phyloP scores from a whole-genome alignment of 139 green algal species.

The Protoeuglena noctilucae region DNA sequence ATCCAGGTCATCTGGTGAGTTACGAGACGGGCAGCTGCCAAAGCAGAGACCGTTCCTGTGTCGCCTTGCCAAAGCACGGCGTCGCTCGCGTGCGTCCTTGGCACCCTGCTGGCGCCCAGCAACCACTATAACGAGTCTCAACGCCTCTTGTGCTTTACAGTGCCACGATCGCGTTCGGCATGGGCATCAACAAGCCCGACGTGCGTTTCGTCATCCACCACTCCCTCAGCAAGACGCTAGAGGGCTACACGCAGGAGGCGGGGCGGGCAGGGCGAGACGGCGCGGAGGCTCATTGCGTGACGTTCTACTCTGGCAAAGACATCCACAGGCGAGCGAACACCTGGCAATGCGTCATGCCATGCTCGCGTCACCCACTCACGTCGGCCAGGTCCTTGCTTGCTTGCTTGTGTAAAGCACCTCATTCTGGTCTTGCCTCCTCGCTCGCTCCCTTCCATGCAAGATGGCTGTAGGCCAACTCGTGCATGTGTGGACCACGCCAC shows the following conservation, averaged over 20 bases:
- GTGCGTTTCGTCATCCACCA: constrained; percentile 87
- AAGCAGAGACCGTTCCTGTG: too few species aligned
- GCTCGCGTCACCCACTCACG: constrained; percentile 4
- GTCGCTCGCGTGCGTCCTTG: too few species aligned
- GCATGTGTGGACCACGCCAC: constrained; percentile 42
- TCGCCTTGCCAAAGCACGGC: too few species aligned
- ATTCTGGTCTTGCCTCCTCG: not conserved
- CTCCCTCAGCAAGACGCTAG: constrained; percentile 71
- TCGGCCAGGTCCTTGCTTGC: not conserved
- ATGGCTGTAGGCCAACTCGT: constrained; percentile 26
- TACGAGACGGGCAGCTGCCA: too few species aligned
- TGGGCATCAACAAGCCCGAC: constrained; percentile 72
- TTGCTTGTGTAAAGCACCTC: not conserved
- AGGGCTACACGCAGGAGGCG: constrained; percentile 60
- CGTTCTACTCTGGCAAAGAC: constrained; percentile 24
- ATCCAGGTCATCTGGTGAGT: too few species aligned
- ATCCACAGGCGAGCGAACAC: too few species aligned
- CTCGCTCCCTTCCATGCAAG: not conserved
- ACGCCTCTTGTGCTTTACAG: constrained; percentile 1
- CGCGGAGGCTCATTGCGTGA: constrained; percentile 17
- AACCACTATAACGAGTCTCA: constrained; percentile 1
- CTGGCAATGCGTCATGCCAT: too few species aligned
- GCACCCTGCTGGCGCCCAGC: too few species aligned
- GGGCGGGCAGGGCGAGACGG: constrained; percentile 30
- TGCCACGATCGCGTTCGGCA: constrained; percentile 83